Base-by-base conservation (phyloP, 1,284 basidiomycete genomes). In the Heimioporus retisporus region DNA sequence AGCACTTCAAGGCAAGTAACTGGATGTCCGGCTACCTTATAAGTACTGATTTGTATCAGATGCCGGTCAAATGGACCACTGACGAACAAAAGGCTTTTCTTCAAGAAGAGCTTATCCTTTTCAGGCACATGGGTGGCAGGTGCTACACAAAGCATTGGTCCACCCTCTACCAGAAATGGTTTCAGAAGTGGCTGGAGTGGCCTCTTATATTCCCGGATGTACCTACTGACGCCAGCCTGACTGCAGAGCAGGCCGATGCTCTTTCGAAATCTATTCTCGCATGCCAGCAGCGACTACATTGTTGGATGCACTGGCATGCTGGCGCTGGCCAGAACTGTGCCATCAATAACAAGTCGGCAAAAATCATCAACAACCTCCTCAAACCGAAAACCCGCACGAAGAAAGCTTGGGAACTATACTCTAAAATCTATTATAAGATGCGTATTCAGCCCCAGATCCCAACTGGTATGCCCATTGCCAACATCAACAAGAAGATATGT, bases 291-390 rank as follows among this genome's bases (percentile, higher is more conserved):
- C 63, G 61, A 21, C 63, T 67, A 7, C 31, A 16, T 7, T 18
- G 8, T 11, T 67, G 66, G 59, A 40, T 67, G 63, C 56, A 61
- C 4, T 67, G 66, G 66, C 63, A 67, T 60, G 59, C 50, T 0
- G 50, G 63, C 1, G 35, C 66, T 3, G 59, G 65, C 1, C 13
- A 42, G 11, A 60, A 58, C n/a, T 21, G n/a, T 6, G 10, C 50
- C 8, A 46, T 40, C 2, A 67, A 65, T 25, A 51, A 21, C 55
- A 55, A 55, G 63, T 62, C 55, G 5, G 14, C 18, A 0, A 67
- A 42, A 16, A 63, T 69, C 10, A n/a, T 67, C 2, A 25, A 50
- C 4, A 18, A 25, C 4, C 51, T 69, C 5, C 16, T 69, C 6
- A 61, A 64, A 44, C 54, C 35, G 0, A 67, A 67, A 31, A 65